These are phyloP conservation scores for Zea luxurians DNA, from an alignment of 176 grass and related monocot genomes.

Conservation along the genomic window DNA sequence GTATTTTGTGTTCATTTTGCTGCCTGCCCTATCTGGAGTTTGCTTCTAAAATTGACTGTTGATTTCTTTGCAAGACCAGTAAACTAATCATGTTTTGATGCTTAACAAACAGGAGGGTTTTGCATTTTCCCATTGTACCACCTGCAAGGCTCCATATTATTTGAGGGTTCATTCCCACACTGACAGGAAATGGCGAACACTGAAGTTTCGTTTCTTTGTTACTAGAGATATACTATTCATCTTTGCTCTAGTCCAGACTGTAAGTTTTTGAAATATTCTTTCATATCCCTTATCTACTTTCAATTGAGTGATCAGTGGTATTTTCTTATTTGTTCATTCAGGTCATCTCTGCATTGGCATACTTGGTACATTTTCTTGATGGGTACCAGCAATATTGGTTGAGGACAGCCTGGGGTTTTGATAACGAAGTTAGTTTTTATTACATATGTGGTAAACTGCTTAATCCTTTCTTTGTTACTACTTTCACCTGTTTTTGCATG, in stretches of 20 bases:
- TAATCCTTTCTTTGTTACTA: conserved; percentile 35
- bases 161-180: conserved; percentile 95
- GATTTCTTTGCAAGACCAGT: not conserved
- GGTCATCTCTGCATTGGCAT: conserved; percentile 86
- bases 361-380: conserved; percentile 93
- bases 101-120: conserved; percentile 88
- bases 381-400: conserved; percentile 88
- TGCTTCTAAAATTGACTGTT: conserved; percentile 12
- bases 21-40: conserved; percentile 4
- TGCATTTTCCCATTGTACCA: conserved; percentile 99
- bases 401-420: conserved; percentile 82
- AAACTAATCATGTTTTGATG: not conserved
- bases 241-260: conserved; percentile 89
- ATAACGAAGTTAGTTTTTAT: conserved; percentile 97
- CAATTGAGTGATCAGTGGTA: conserved; percentile 31
- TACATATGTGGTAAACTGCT: conserved; percentile 93
- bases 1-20: conserved; percentile 25
- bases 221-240: conserved; percentile 98
- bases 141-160: conserved; percentile 98
- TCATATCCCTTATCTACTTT: conserved; percentile 28
- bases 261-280: conserved; percentile 39
- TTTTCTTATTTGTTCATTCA: conserved; percentile 43
- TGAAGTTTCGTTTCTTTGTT: conserved; percentile 98
- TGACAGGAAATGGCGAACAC: conserved; percentile 96
- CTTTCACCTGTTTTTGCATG: conserved; percentile 19